Percentiles rank a stretch among this genome's conserved stretches.
phyloP scores from a whole-genome alignment of 179 eudicot genomes.

The Drosera spatulata region DNA sequence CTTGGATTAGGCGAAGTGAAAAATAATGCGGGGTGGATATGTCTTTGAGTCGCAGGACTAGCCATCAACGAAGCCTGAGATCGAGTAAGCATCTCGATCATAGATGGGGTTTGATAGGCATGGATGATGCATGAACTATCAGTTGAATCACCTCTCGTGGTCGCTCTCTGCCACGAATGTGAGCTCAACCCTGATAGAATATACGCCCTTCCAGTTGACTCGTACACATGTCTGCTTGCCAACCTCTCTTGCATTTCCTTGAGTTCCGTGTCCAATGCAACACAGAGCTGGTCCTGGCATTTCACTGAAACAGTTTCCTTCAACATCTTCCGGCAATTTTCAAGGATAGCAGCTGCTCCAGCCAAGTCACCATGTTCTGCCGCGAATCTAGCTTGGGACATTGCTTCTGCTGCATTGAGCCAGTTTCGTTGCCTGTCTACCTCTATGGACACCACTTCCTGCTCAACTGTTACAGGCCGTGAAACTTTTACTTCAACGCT shows the following conservation, averaged over 20 bases:
- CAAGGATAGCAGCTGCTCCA: slow-evolving; percentile 52
- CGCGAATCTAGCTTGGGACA: slow-evolving; percentile 50
- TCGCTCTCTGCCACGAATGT: slow-evolving; percentile 93
- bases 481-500: slow-evolving; percentile 33
- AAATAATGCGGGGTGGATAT: slow-evolving; percentile 31
- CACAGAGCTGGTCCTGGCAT: slow-evolving; percentile 46
- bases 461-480: slow-evolving; percentile 29
- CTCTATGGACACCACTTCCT: slow-evolving; percentile 43
- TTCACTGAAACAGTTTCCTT: slow-evolving; percentile 41
- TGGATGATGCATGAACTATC: slow-evolving; percentile 55
- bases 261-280: slow-evolving; percentile 55
- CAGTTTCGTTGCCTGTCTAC: slow-evolving; percentile 73
- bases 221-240: slow-evolving; percentile 68
- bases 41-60: slow-evolving; percentile 35
- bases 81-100: slow-evolving; percentile 75
- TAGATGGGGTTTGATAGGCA: slow-evolving; percentile 73
- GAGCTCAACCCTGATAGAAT: slow-evolving; percentile 86
- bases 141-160: slow-evolving; percentile 68
- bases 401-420: slow-evolving; percentile 67
- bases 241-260: slow-evolving; percentile 86
- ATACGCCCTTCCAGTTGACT: slow-evolving; percentile 82
- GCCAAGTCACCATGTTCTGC: slow-evolving; percentile 67
- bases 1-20: slow-evolving; percentile 43
- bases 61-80: slow-evolving; percentile 48
- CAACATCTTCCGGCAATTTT: slow-evolving; percentile 30